Conservation (phyloP, 129 eudicot genomes). For the Saussurea involucrata region DNA sequence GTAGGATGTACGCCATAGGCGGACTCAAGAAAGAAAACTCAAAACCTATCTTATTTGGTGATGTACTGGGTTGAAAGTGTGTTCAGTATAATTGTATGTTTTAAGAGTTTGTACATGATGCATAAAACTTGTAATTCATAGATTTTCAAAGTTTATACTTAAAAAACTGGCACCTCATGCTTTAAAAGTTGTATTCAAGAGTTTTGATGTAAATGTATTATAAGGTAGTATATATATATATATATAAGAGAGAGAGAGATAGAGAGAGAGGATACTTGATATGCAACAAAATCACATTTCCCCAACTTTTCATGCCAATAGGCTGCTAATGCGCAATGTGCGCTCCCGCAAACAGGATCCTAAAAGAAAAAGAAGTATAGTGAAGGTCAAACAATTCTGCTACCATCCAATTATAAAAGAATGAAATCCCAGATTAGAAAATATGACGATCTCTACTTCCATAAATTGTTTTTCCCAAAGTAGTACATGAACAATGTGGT, state of each 20-base stretch:
- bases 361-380: conserved; percentile 14
- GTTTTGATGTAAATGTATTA: no score
- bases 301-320: conserved; percentile 82
- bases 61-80: no score
- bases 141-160: no score
- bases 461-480: background rate
- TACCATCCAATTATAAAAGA: background rate
- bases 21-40: no score
- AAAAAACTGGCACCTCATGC: no score
- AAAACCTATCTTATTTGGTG: no score
- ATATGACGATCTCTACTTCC: background rate
- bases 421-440: background rate
- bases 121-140: no score
- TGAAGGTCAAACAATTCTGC: background rate
- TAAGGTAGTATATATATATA: no score
- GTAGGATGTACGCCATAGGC: no score
- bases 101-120: no score
- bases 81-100: no score
- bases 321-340: conserved; percentile 75
- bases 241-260: background rate
- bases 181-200: no score
- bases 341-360: conserved; percentile 93
- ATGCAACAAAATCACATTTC: conserved; percentile 62
- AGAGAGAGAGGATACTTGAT: conserved; percentile 41
- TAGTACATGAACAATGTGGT: background rate